phyloP scores from a whole-genome alignment of 371 early-diverging fungal genomes.

The Dichotomocladium elegans region DNA sequence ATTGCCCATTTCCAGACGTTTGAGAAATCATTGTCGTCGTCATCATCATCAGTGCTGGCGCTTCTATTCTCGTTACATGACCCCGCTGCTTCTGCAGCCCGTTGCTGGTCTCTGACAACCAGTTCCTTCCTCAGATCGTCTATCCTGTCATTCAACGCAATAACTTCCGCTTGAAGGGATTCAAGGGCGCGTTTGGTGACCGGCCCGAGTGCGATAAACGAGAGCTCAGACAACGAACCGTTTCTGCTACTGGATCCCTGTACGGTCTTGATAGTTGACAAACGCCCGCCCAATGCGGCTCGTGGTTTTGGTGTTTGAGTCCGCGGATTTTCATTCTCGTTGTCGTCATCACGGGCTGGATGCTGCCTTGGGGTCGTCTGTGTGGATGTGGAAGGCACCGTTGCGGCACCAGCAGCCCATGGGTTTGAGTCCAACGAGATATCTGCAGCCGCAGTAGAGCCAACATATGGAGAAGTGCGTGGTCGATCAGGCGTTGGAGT shows the following conservation, averaged over 20 bases:
- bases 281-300: neutral
- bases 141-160: constrained; percentile 43
- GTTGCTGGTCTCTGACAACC: constrained; percentile 12
- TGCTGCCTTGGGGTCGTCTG: neutral
- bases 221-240: constrained; percentile 4
- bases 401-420: constrained; percentile 14
- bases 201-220: constrained; percentile 31
- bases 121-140: constrained; percentile 40
- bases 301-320: neutral
- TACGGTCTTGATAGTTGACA: constrained; percentile 1
- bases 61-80: neutral
- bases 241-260: constrained; percentile 1
- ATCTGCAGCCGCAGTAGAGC: too few species aligned
- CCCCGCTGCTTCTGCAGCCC: neutral
- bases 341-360: neutral
- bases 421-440: constrained; percentile 7
- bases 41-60: neutral
- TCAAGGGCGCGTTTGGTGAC: constrained; percentile 47
- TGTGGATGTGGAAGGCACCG: neutral
- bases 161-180: constrained; percentile 41
- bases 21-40: constrained; percentile 12
- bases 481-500: neutral
- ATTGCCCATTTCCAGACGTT: constrained; percentile 43
- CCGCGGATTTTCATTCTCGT: neutral
- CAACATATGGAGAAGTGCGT: neutral